phyloP scores from a whole-genome alignment of 139 green algal genomes.

The Asterochloris erici region DNA sequence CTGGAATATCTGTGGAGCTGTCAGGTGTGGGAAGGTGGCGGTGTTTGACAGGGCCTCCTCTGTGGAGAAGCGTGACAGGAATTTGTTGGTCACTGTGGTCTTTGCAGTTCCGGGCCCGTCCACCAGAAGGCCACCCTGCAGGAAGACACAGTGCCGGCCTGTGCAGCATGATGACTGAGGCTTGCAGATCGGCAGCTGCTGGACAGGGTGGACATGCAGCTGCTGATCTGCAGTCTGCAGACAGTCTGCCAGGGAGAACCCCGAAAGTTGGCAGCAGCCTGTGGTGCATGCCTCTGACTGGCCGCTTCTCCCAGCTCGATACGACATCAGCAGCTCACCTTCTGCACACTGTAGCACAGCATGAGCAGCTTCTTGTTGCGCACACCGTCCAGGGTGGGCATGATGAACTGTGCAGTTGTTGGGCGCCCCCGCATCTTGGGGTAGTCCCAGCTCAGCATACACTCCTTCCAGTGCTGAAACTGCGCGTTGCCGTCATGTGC shows the following conservation, averaged over 20 bases:
- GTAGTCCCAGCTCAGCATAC: conserved; percentile 81
- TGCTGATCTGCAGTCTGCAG: background rate
- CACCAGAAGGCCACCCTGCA: conserved; percentile 67
- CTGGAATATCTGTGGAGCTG: conserved; percentile 92
- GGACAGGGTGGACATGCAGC: background rate
- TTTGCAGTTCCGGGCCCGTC: conserved; percentile 90
- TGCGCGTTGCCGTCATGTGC: conserved; percentile 58
- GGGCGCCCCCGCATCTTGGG: conserved; percentile 67
- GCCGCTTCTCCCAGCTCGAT: too few relatives aligned
- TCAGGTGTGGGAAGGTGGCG: conserved; percentile 91
- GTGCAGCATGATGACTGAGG: background rate
- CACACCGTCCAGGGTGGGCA: conserved; percentile 87
- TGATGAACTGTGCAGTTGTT: conserved; percentile 85
- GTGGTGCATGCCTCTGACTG: too few relatives aligned
- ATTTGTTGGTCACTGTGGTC: conserved; percentile 83
- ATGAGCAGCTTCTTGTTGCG: conserved; percentile 81
- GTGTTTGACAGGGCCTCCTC: conserved; percentile 74
- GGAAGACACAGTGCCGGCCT: background rate
- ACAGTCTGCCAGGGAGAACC: background rate
- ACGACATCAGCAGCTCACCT: conserved; percentile 6
- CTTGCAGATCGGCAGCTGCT: background rate
- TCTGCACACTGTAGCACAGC: conserved; percentile 66
- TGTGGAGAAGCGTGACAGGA: conserved; percentile 65
- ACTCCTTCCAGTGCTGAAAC: conserved; percentile 79
- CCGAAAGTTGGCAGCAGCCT: too few relatives aligned